phyloP scores from a whole-genome alignment of 345 rosid species.

The Gossypium raimondii region DNA sequence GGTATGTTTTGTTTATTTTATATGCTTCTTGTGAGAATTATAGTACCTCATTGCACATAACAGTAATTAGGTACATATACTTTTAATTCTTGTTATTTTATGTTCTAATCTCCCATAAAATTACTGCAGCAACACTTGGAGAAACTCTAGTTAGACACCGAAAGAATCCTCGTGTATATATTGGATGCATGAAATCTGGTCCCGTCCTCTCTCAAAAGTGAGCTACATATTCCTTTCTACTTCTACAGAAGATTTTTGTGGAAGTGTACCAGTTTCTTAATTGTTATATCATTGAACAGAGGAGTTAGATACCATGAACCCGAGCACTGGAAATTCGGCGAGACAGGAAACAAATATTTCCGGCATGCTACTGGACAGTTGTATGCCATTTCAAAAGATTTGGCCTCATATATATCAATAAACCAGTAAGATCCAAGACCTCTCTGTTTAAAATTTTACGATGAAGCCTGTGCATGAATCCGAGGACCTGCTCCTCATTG shows the following conservation, averaged over 20 bases:
- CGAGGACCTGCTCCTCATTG: background rate
- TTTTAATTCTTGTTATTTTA: background rate
- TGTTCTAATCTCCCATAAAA: constrained; percentile 14
- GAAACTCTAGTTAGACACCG: constrained; percentile 83
- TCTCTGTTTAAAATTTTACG: constrained; percentile 6
- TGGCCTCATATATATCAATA: constrained; percentile 88
- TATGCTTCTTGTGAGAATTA: background rate
- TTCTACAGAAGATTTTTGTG: background rate
- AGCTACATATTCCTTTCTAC: constrained; percentile 16
- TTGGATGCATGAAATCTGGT: constrained; percentile 99
- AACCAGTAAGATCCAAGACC: constrained; percentile 63
- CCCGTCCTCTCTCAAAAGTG: constrained; percentile 91
- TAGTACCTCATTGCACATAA: background rate
- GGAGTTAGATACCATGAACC: constrained; percentile 99
- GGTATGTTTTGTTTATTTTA: constrained; percentile 31
- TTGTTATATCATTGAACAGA: constrained; percentile 37
- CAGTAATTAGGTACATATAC: background rate
- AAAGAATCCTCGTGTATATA: constrained; percentile 65
- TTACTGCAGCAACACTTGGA: constrained; percentile 77
- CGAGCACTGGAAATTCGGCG: constrained; percentile 95
- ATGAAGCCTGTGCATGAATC: constrained; percentile 4
- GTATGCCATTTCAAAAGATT: constrained; percentile 88
- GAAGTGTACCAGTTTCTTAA: constrained; percentile 1
- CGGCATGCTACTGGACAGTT: constrained; percentile 98
- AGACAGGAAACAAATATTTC: constrained; percentile 89